A percentile compares a stretch with the other conserved stretches of the same genome.
These are phyloP conservation scores for Byssoonygena ceratinophila DNA, from an alignment of 2,329 filamentous ascomycete species.

Conservation along the genomic window DNA sequence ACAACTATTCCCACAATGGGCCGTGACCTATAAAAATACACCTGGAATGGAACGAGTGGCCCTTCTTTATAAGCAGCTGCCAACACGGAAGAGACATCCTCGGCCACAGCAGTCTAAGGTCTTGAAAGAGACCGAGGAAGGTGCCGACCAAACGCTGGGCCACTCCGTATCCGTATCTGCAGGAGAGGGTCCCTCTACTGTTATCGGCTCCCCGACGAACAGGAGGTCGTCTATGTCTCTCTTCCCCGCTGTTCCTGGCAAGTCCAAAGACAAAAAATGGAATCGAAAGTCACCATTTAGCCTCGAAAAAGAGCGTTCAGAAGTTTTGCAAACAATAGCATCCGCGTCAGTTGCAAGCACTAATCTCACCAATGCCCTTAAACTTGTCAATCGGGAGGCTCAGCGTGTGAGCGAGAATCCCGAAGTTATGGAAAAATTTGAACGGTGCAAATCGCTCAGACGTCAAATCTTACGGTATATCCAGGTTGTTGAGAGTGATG, in stretches of 20 bases:
- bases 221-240: conserved; percentile 31
- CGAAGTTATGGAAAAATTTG: conserved; percentile 64
- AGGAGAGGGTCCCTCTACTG: conserved; percentile 30
- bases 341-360: conserved; percentile 83
- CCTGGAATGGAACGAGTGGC: conserved; percentile 71
- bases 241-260: conserved; percentile 34
- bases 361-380: conserved; percentile 75
- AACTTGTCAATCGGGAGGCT: conserved; percentile 79
- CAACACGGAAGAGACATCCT: conserved; percentile 57
- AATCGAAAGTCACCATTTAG: conserved; percentile 54
- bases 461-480: conserved; percentile 84
- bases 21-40: conserved; percentile 65
- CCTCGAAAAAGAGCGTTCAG: conserved; percentile 74
- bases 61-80: conserved; percentile 62
- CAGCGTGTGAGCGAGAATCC: conserved; percentile 80
- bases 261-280: conserved; percentile 48
- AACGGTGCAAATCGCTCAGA: conserved; percentile 73
- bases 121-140: conserved; percentile 62
- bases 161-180: conserved; percentile 33
- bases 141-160: conserved; percentile 27
- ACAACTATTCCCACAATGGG: conserved; percentile 78
- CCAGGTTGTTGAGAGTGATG: conserved; percentile 77
- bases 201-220: conserved; percentile 26
- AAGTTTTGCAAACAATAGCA: conserved; percentile 80
- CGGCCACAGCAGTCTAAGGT: conserved; percentile 74